A percentile compares a stretch with the other conserved stretches of the same genome.
Conservation (phyloP, 148 eudicot species). For the Diospyros kaki region DNA sequence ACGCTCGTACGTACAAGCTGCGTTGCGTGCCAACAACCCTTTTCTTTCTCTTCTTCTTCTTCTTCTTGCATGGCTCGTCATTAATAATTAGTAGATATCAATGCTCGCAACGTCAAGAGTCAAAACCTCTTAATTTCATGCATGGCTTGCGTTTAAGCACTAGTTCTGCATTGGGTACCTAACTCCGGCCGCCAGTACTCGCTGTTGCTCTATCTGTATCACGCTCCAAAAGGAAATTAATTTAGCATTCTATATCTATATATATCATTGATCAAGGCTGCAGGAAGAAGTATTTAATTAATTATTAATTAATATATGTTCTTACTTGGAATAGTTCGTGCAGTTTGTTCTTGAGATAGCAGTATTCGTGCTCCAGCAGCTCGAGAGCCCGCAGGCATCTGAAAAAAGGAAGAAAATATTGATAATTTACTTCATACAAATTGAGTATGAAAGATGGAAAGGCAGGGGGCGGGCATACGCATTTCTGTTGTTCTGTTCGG, state of each 20-base stretch:
- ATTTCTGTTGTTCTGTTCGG: constrained; percentile 69
- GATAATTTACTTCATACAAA: too few species aligned
- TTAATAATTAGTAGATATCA: not conserved
- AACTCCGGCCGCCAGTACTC: constrained; percentile 65
- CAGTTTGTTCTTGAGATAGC: constrained; percentile 89
- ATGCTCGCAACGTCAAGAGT: not conserved
- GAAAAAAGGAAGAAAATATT: constrained; percentile 9
- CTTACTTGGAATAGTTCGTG: constrained; percentile 88
- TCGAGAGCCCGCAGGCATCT: constrained; percentile 83
- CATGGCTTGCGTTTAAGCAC: not conserved
- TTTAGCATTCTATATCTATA: too few species aligned
- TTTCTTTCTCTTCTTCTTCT: not conserved
- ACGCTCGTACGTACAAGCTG: not conserved
- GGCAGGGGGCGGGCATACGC: constrained; percentile 36
- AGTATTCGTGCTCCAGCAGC: constrained; percentile 77
- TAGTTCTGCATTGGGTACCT: constrained; percentile 51
- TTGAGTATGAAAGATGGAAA: not conserved
- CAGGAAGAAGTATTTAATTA: not conserved
- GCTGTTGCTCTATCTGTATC: constrained; percentile 82
- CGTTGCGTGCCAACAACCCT: not conserved
- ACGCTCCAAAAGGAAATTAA: too few species aligned
- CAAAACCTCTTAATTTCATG: not conserved
- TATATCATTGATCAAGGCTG: too few species aligned
- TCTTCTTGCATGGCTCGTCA: not conserved
- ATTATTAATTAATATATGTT: not conserved